Base-by-base conservation (phyloP, 1,139 yeast genomes). In the Geotrichum armillariae region DNA sequence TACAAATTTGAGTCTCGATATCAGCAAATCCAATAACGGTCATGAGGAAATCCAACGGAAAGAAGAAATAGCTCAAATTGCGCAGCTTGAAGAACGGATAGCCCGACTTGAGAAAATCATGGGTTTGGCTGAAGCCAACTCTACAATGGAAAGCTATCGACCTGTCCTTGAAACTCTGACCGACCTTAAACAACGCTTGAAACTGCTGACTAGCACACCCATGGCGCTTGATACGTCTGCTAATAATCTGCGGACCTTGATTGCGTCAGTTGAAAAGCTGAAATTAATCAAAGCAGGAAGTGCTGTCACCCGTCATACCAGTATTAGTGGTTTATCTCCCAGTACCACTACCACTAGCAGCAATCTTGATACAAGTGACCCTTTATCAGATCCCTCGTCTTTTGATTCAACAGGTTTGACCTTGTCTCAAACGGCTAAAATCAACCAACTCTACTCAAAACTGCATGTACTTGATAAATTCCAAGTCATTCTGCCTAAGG, bases 141-240 rank as follows among this genome's bases (percentile, higher is more conserved):
- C 47, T 21, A n/a, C 34, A n/a, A 45, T 8, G 9, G 39, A 18
- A 8, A 11, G 29, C 14, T 29, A 49, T 22, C 41, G 47, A 2
- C 53, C 53, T 1, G 16, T 49, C 3, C 41, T 37, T 6, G 35
- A 37, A 5, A 36, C 47, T 7, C 34, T 49, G 25, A 47, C 32
- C 11, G 53, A 49, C 14, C 35, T 44, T 11, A 29, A 46, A 41
- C 46, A 38, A 11, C 34, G 44, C 16, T 38, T 49, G 4, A 41
- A 39, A 20, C 32, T 49, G 7, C 44, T 49, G 25, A 49, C 49
- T 3, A 49, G 47, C 32, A 46, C 49, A 4, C 53, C 53, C 2
- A 44, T 43, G 3, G 37, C 47, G 5, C 16, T 49, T 6, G 53
- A 49, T 6, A 23, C 41, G 8, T 41, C 53, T 7, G 47, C 47